Conservation (phyloP, 139 green algal species). For the Choricystis sp. region DNA sequence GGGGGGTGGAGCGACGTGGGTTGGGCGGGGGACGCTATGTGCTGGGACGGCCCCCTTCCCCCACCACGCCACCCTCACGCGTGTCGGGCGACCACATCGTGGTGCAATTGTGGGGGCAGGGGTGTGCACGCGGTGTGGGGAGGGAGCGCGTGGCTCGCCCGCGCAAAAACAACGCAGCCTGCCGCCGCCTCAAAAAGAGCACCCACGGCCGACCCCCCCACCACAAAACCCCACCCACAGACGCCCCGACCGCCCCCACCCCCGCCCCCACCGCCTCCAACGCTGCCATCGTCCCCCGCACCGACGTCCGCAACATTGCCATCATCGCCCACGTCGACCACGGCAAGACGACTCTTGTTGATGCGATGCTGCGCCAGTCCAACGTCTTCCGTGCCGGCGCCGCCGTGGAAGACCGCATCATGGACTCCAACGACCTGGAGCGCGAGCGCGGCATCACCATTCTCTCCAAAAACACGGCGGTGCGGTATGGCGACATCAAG, state of each 20-base stretch:
- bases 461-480: slow-evolving; percentile 96
- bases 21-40: too few species aligned
- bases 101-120: too few species aligned
- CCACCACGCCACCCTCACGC: too few species aligned
- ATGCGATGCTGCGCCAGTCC: slow-evolving; percentile 79
- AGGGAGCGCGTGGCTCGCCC: too few species aligned
- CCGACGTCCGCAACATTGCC: slow-evolving; percentile 34
- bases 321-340: slow-evolving; percentile 76
- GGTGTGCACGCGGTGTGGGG: too few species aligned
- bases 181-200: not conserved
- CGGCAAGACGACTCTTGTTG: slow-evolving; percentile 70
- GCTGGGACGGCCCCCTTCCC: too few species aligned
- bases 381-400: slow-evolving; percentile 79
- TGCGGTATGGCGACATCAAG: slow-evolving; percentile 63
- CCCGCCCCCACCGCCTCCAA: not conserved
- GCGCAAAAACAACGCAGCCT: too few species aligned
- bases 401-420: slow-evolving; percentile 69
- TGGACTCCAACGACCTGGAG: slow-evolving; percentile 96
- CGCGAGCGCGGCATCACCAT: slow-evolving; percentile 98
- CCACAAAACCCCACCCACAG: not conserved
- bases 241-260: not conserved
- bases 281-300: not conserved
- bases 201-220: not conserved
- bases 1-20: too few species aligned
- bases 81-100: too few species aligned